Conservation (phyloP, 2,329 filamentous ascomycete genomes). For the Sclerotinia sclerotiorum region DNA sequence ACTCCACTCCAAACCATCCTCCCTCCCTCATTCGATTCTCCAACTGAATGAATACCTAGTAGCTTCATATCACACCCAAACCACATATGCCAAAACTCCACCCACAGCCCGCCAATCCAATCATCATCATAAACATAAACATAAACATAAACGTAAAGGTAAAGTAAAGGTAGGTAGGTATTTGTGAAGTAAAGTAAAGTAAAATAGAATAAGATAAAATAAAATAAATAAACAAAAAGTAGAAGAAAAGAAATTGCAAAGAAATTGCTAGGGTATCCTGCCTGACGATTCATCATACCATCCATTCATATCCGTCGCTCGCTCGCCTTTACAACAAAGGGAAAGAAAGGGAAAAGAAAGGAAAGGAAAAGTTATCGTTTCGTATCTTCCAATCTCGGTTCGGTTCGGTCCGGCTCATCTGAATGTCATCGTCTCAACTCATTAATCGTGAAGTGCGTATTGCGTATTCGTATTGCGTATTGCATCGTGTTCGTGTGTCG, state of each 20-base stretch:
- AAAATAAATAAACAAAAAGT: neutral
- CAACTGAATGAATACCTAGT: neutral
- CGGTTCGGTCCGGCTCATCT: neutral
- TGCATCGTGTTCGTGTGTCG: neutral
- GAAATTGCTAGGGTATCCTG: slow-evolving; percentile 17
- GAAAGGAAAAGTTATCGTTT: neutral
- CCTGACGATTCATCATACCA: neutral
- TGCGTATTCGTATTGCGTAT: neutral
- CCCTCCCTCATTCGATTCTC: too few relatives aligned
- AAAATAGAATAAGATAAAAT: neutral
- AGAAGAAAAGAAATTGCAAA: neutral
- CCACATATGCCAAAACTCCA: slow-evolving; percentile 1
- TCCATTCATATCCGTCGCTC: slow-evolving; percentile 13
- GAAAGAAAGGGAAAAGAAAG: neutral
- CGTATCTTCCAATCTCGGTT: neutral
- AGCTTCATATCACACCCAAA: neutral
- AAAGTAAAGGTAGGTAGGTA: too few relatives aligned
- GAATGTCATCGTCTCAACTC: slow-evolving; percentile 6
- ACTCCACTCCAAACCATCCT: too few relatives aligned
- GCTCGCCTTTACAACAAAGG: neutral
- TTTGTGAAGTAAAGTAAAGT: neutral
- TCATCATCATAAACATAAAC: slow-evolving; percentile 6
- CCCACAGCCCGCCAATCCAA: neutral
- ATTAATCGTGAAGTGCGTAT: slow-evolving; percentile 15
- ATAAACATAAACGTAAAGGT: slow-evolving; percentile 5